Evolutionary conservation across 108 stramenopile genomes (phyloP).

Genomic region (Pseudonitzschia multiseries): DNA sequence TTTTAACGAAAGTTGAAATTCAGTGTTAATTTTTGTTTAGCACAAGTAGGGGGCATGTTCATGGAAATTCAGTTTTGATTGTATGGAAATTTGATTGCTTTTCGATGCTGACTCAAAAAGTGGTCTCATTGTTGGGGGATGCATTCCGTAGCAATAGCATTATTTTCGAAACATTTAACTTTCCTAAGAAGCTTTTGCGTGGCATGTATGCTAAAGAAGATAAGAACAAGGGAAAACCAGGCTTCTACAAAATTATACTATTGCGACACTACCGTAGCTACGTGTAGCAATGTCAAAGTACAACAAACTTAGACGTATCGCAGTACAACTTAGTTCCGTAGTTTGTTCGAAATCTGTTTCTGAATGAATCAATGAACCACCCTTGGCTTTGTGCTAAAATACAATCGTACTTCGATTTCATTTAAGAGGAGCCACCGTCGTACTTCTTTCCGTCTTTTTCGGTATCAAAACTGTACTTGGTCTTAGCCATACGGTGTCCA

Average conservation of each 20-base stretch:
- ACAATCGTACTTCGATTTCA: background rate
- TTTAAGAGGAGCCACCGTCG: conserved; percentile 11
- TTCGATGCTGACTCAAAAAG: no score
- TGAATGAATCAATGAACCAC: background rate
- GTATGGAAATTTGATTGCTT: no score
- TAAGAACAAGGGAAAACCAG: background rate
- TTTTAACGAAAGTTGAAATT: no score
- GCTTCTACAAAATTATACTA: conserved; percentile 6
- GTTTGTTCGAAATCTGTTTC: background rate
- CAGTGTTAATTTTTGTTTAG: no score
- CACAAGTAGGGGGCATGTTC: no score
- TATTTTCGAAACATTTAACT: no score
- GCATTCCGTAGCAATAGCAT: no score
- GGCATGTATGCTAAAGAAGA: background rate
- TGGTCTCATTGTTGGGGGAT: no score
- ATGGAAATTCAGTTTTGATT: background rate
- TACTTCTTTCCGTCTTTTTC: conserved; percentile 34
- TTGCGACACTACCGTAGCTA: background rate
- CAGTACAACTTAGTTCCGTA: background rate
- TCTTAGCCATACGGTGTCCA: conserved; percentile 82
- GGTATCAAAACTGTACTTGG: conserved; percentile 31
- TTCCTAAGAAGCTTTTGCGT: no score
- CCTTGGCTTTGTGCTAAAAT: background rate
- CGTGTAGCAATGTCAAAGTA: background rate
- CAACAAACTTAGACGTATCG: background rate